Evolutionary conservation across 257 asterid species (phyloP), one percentile per base, ranked within the genome.

Genomic region (Misopates orontium): DNA sequence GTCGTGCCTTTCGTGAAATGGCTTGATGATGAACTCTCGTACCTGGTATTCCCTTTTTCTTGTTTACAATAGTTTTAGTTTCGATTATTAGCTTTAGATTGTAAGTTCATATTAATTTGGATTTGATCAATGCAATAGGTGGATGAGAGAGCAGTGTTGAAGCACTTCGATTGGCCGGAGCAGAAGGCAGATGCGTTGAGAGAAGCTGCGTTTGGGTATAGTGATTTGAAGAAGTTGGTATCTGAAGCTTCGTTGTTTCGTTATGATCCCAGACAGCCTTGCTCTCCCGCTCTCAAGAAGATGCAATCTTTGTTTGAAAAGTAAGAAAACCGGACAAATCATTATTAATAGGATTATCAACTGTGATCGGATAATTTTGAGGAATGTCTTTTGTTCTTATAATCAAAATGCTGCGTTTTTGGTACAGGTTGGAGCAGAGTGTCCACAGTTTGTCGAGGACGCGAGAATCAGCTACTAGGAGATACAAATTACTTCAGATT

Each of bases 161-260:
- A 94, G 82, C 99, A 94, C 84, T 94, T 94, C 23, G 79, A 86
- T 13, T 94, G 99, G 99, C 99, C 99, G 4, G 99, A 94, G 63
- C 82, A 86, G 64, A 94, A 86, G 65, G 99, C 99, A 3, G 99
- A 94, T 78, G 95, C 95, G 21, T 73, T 94, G 44, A 79, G 99
- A 75, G 99, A 94, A 85, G 99, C 99, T 60, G 99, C 97, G 51
- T 94, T 94, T 71, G 97, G 96, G 3, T 94, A 88, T 76, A 79
- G 88, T 60, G 99, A 94, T 79, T 68, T 94, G 13, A 90, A 85
- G 85, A 94, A 94, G 84, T 85, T 94, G n/a, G 97, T 80, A 69
- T 77, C 85, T 0, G 96, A 90, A 67, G 95, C 73, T 11, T 86
- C 96, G 0, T 80, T 87, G 16, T 94, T 90, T 74, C 85, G 79